Evolutionary conservation across 2,329 filamentous ascomycete genomes (phyloP).

Genomic region (Botryosphaeria dothidea): DNA sequence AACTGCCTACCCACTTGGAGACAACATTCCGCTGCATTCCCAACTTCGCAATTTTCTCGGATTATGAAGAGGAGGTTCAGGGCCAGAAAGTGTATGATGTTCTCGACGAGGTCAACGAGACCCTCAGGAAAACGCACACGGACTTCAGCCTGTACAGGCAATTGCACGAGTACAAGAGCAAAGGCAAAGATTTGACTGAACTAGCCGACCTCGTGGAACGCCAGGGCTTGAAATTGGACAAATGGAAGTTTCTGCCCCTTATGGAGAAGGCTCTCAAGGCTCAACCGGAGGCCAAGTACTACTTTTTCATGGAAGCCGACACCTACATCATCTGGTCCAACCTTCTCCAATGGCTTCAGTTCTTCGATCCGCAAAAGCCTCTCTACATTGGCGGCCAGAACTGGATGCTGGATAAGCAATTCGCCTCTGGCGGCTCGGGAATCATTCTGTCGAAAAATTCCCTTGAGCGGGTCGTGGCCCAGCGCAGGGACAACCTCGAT

Average conservation of each 20-base stretch:
- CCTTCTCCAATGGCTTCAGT: conserved; percentile 1
- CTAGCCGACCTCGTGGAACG: background rate
- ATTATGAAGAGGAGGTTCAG: conserved; percentile 58
- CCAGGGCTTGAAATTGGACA: conserved; percentile 46
- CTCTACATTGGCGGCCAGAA: conserved; percentile 19
- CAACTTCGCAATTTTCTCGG: conserved; percentile 59
- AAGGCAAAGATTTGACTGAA: conserved; percentile 41
- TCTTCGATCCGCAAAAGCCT: conserved; percentile 8
- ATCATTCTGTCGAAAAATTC: conserved; percentile 7
- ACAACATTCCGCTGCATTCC: conserved; percentile 60
- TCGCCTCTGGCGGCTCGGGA: conserved; percentile 8
- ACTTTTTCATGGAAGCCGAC: conserved; percentile 20
- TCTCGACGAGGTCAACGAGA: conserved; percentile 46
- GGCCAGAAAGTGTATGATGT: conserved; percentile 50
- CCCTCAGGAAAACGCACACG: conserved; percentile 41
- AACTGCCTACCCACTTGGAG: conserved; percentile 59
- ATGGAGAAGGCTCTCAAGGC: conserved; percentile 49
- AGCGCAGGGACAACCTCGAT: conserved; percentile 11
- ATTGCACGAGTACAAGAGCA: conserved; percentile 46
- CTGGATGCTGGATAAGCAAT: conserved; percentile 9
- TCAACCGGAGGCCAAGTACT: conserved; percentile 14
- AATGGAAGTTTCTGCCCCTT: conserved; percentile 61
- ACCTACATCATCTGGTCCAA: conserved; percentile 17
- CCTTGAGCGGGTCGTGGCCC: background rate
- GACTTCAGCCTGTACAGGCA: conserved; percentile 58